Percentiles rank a stretch among this genome's conserved stretches.
Evolutionary conservation across 495 filamentous ascomycete species (phyloP).

Genomic region (Hypoxylon fragiforme): DNA sequence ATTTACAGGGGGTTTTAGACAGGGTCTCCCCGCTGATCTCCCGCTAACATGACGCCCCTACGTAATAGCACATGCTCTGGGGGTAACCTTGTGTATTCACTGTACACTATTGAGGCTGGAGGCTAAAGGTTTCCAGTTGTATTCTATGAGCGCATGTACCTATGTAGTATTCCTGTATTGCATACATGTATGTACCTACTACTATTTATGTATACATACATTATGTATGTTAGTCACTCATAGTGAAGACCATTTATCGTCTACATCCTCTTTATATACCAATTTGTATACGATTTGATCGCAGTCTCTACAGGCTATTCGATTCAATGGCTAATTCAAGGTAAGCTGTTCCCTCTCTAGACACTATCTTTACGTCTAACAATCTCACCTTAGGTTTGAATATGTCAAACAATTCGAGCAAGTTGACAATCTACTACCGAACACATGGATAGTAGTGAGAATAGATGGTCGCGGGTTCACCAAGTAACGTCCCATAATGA

Average conservation of each 20-base stretch:
- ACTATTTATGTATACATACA: too few relatives aligned
- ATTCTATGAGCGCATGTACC: too few relatives aligned
- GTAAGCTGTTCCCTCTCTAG: conserved; percentile 33
- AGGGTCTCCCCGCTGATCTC: background rate
- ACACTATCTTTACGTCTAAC: conserved; percentile 32
- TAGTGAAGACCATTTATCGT: too few relatives aligned
- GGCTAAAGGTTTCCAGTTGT: too few relatives aligned
- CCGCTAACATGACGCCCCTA: background rate
- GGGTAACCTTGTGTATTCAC: too few relatives aligned
- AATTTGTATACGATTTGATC: background rate
- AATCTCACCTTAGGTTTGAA: conserved; percentile 65
- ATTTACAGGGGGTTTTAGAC: background rate
- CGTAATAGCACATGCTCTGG: too few relatives aligned
- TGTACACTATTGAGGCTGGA: too few relatives aligned
- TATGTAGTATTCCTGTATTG: too few relatives aligned
- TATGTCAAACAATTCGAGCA: conserved; percentile 92
- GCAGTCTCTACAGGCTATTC: background rate
- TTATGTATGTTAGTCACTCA: too few relatives aligned
- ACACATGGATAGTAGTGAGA: conserved; percentile 91
- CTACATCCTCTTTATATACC: background rate
- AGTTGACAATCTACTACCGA: conserved; percentile 74
- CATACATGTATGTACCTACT: too few relatives aligned
- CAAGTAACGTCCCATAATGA: conserved; percentile 57
- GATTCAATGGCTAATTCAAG: conserved; percentile 53
- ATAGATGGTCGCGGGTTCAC: conserved; percentile 93